A percentile compares a stretch with the other conserved stretches of the same genome.
phyloP scores from a whole-genome alignment of 768 basidiomycete species.

The Austroboletus festivus region DNA sequence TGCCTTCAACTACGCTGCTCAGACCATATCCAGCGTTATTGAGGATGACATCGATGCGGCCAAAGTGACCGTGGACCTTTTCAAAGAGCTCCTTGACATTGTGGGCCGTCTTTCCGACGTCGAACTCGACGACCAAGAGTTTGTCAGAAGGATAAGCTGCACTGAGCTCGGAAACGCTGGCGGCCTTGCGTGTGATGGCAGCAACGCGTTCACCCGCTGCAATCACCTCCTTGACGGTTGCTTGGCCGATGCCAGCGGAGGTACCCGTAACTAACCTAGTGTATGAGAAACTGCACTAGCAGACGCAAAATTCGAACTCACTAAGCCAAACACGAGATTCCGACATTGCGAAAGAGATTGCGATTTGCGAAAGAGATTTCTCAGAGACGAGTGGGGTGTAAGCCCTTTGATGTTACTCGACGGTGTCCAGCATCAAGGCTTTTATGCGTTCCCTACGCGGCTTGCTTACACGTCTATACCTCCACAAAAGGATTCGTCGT shows the following conservation, averaged over 20 bases:
- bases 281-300: neutral
- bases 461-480: neutral
- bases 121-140: conserved; percentile 29
- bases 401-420: too few relatives aligned
- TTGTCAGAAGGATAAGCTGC: conserved; percentile 14
- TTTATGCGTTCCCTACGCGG: conserved; percentile 10
- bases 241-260: conserved; percentile 38
- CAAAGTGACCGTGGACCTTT: conserved; percentile 23
- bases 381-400: neutral
- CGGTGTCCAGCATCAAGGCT: too few relatives aligned
- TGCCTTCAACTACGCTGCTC: conserved; percentile 25
- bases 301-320: conserved; percentile 1
- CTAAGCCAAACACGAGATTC: conserved; percentile 25
- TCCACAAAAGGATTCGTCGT: neutral
- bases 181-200: conserved; percentile 26
- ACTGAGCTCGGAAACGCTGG: conserved; percentile 15
- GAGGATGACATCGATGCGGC: conserved; percentile 32
- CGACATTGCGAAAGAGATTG: conserved; percentile 10
- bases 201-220: conserved; percentile 27
- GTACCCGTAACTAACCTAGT: conserved; percentile 38
- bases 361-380: neutral
- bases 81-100: conserved; percentile 19
- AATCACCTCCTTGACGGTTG: conserved; percentile 26
- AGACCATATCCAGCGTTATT: conserved; percentile 33
- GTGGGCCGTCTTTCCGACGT: conserved; percentile 26